Evolutionary conservation across 2,329 filamentous ascomycete species (phyloP).

Genomic region (Fusarium transvaalense): DNA sequence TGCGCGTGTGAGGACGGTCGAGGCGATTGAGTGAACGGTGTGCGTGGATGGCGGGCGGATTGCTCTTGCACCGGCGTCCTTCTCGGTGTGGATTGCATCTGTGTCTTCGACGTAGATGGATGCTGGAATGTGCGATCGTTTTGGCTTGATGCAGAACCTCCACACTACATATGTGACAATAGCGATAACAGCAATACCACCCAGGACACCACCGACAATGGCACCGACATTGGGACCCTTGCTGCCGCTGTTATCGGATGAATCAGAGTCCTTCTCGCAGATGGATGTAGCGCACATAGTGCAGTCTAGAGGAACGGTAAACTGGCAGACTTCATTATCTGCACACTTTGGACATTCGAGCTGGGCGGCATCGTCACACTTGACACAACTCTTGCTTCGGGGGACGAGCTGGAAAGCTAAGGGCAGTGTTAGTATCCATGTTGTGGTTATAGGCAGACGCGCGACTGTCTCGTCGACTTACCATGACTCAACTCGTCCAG

Average conservation of each 20-base stretch:
- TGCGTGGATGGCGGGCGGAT: conserved; percentile 79
- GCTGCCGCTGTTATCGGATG: conserved; percentile 43
- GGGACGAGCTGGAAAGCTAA: conserved; percentile 54
- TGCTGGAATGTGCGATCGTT: conserved; percentile 71
- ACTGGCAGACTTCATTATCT: conserved; percentile 59
- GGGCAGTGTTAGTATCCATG: conserved; percentile 23
- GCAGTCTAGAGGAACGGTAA: conserved; percentile 61
- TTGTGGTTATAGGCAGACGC: neutral
- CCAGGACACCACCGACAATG: conserved; percentile 92
- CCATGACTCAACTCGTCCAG: conserved; percentile 51
- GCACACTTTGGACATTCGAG: conserved; percentile 62
- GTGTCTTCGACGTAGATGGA: conserved; percentile 70
- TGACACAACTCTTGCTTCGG: conserved; percentile 59
- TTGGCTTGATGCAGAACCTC: conserved; percentile 87
- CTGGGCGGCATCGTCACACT: conserved; percentile 59
- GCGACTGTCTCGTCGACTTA: conserved; percentile 38
- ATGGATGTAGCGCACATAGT: conserved; percentile 61
- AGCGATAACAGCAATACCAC: conserved; percentile 82
- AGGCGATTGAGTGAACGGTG: conserved; percentile 92
- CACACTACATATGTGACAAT: conserved; percentile 83
- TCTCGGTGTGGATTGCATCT: conserved; percentile 59
- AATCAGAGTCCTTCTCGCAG: conserved; percentile 54
- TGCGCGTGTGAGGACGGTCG: conserved; percentile 92
- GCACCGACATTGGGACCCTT: conserved; percentile 79
- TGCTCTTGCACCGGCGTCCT: conserved; percentile 59